phyloP scores from a whole-genome alignment of 345 rosid genomes.

The Boechera divaricarpa region DNA sequence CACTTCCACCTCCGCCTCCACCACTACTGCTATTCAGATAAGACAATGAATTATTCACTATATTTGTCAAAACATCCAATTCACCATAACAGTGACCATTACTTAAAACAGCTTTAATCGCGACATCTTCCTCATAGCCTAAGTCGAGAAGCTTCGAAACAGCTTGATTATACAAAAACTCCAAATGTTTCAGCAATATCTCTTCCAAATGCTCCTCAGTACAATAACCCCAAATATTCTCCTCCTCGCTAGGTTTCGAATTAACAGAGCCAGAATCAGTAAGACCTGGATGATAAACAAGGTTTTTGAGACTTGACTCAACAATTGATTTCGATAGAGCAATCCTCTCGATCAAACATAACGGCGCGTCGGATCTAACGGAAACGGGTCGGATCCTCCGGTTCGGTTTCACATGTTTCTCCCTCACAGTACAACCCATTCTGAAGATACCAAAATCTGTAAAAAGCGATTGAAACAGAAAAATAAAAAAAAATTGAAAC shows the following conservation, averaged over 20 bases:
- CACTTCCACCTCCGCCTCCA: background rate
- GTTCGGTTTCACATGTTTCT: constrained; percentile 57
- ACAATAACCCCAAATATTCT: constrained; percentile 71
- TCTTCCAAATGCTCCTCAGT: constrained; percentile 89
- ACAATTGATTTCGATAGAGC: constrained; percentile 52
- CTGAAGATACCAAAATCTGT: constrained; percentile 1
- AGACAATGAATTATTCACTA: constrained; percentile 71
- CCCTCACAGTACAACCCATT: constrained; percentile 75
- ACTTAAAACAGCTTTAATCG: constrained; percentile 72
- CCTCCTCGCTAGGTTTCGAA: constrained; percentile 50
- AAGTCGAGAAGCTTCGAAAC: constrained; percentile 65
- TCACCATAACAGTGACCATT: constrained; percentile 89
- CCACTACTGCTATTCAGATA: constrained; percentile 56
- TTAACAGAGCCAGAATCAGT: constrained; percentile 44
- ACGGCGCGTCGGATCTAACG: constrained; percentile 56
- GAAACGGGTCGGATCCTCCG: constrained; percentile 53
- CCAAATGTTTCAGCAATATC: constrained; percentile 65
- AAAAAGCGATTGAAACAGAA: background rate
- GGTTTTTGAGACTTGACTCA: constrained; percentile 67
- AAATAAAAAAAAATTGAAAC: background rate
- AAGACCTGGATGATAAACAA: constrained; percentile 55
- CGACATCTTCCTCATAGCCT: constrained; percentile 76
- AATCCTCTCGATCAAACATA: constrained; percentile 50
- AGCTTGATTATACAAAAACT: constrained; percentile 67
- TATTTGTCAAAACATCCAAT: constrained; percentile 74